Conservation (phyloP, 169 alveolate species). For the Eimeria maxima region DNA sequence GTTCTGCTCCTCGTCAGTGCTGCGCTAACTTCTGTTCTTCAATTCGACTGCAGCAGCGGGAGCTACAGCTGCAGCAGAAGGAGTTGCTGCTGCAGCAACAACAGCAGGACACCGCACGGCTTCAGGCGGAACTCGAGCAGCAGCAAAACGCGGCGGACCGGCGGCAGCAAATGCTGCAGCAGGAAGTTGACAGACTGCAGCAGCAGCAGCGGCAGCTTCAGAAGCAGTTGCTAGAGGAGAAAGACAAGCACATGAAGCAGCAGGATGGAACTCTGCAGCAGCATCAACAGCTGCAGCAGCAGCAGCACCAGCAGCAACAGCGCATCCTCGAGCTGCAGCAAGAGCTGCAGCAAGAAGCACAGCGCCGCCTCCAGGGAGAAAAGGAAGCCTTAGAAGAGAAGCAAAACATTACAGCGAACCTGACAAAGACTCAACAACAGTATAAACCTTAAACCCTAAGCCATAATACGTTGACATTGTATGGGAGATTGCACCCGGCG, state of each 20-base stretch:
- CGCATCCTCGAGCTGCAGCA: conserved; percentile 67
- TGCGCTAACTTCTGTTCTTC: not conserved
- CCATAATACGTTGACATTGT: not conserved
- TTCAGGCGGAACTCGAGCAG: conserved; percentile 32
- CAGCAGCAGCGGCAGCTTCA: conserved; percentile 71
- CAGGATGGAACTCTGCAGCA: conserved; percentile 42
- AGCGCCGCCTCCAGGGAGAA: conserved; percentile 52
- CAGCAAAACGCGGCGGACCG: conserved; percentile 37
- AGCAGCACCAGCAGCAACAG: conserved; percentile 62
- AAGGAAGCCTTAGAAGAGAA: conserved; percentile 17
- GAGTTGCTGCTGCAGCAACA: conserved; percentile 64
- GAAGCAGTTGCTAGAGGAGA: conserved; percentile 56
- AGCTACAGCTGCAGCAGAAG: conserved; percentile 57
- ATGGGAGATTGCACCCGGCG: not conserved
- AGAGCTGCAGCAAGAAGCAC: conserved; percentile 59
- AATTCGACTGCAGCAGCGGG: conserved; percentile 47
- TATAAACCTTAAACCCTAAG: not conserved
- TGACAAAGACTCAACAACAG: conserved; percentile 7
- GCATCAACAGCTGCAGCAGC: conserved; percentile 66
- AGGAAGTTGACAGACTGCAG: conserved; percentile 44
- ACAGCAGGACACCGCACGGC: conserved; percentile 36
- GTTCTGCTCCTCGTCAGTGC: not conserved
- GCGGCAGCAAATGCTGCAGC: conserved; percentile 71
- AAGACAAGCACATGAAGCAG: conserved; percentile 53
- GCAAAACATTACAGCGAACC: not conserved